Base-by-base conservation (phyloP, 768 basidiomycete species). In the Lentinula detonsa region DNA sequence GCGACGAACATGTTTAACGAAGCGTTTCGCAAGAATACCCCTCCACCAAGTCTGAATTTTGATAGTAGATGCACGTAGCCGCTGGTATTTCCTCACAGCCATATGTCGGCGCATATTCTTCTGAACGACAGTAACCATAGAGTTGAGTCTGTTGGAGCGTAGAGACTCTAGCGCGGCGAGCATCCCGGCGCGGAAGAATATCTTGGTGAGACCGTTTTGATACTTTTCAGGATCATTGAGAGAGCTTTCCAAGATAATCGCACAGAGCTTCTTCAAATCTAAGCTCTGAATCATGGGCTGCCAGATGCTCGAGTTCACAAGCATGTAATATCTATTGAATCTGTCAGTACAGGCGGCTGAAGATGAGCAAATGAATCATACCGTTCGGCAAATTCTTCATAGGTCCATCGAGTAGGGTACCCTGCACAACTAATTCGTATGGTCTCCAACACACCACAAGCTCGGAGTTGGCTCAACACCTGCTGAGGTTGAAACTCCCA, bases 111-210 rank as follows among this genome's bases (percentile, higher is more conserved):
- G 85, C 80, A 98, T 89, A 73, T 98, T 98, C 85, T 98, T 98
- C 78, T 98, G 97, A 2, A 99, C 90, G 56, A 97, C 84, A 11
- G 95, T 97, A 63, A 95, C 93, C 75, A 99, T 85, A 21, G 87
- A 79, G 70, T 96, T 95, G 57, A 98, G 82, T 62, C 91, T 82
- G 62, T 91, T 87, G 6, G 94, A 87, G 43, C 97, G 91, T 59
- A 95, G 80, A 15, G 92, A 85, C 75, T 99, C 97, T 49, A 99
- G 81, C 5, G 91, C 90, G 31, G 97, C 96, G 59, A 99, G 88
- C 94, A 98, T 98, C 64, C 97, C 97, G 11, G 97, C 95, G 62
- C 97, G 86, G 83, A 99, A 98, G 78, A 99, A 99, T 66, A 99
- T 98, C 76, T 99, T 99, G 31, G 93, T 98, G 33, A 95, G 81